Evolutionary conservation across 2,329 filamentous ascomycete genomes (phyloP).

Genomic region (Xylaria sp.): DNA sequence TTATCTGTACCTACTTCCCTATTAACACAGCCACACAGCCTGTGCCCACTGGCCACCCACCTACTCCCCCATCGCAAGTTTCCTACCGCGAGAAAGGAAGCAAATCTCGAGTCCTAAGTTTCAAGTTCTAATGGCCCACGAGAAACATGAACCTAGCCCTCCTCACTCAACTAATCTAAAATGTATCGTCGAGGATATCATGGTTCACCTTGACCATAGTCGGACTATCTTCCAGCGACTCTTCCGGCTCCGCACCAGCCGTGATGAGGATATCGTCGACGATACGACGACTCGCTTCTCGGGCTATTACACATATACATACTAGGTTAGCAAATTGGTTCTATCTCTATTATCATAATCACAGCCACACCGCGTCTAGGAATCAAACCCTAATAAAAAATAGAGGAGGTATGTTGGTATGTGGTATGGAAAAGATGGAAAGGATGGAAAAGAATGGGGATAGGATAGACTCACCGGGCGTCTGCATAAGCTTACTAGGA

Average conservation of each 20-base stretch:
- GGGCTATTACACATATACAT: conserved; percentile 56
- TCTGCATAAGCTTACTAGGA: conserved; percentile 78
- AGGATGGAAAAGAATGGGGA: too few relatives aligned
- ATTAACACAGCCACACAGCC: too few relatives aligned
- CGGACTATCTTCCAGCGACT: conserved; percentile 65
- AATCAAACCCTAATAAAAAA: not conserved
- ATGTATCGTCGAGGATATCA: conserved; percentile 66
- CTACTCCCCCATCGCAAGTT: too few relatives aligned
- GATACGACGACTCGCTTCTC: conserved; percentile 80
- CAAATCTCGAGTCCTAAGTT: too few relatives aligned
- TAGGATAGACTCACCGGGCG: conserved; percentile 64
- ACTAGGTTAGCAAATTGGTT: too few relatives aligned
- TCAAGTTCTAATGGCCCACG: too few relatives aligned
- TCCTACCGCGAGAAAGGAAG: too few relatives aligned
- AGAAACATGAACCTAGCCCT: too few relatives aligned
- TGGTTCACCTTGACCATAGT: conserved; percentile 70
- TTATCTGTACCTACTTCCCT: too few relatives aligned
- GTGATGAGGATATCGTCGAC: conserved; percentile 80
- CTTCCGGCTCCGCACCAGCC: conserved; percentile 68
- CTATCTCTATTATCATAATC: not conserved
- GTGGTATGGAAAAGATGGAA: too few relatives aligned
- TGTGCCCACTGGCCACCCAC: too few relatives aligned
- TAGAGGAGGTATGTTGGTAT: too few relatives aligned
- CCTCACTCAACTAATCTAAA: conserved; percentile 47
- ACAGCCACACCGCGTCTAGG: not conserved